A percentile compares a stretch with the other conserved stretches of the same genome.
Evolutionary conservation across 352 stramenopile species (phyloP).

Genomic region (Elongisporangium senticosum): DNA sequence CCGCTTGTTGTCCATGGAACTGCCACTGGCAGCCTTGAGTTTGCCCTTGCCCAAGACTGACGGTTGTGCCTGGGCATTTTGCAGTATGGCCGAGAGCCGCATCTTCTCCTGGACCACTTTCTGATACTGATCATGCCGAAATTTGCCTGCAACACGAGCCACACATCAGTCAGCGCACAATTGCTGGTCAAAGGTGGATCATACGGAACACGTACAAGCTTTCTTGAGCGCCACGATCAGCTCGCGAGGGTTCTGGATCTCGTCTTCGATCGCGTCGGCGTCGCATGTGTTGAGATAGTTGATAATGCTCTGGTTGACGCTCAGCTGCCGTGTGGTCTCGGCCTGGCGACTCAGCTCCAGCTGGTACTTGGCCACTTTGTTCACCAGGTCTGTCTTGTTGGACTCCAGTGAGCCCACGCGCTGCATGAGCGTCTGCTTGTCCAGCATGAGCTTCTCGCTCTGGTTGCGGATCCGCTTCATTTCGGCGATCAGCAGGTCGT

Average conservation of each 20-base stretch:
- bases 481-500: slow-evolving; percentile 51
- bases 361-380: slow-evolving; percentile 74
- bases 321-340: slow-evolving; percentile 35
- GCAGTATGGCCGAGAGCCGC: slow-evolving; percentile 63
- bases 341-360: slow-evolving; percentile 61
- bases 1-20: slow-evolving; percentile 22
- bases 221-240: slow-evolving; percentile 78
- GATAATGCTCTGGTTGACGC: slow-evolving; percentile 71
- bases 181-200: neutral
- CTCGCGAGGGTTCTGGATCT: slow-evolving; percentile 73
- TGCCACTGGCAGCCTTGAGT: slow-evolving; percentile 13
- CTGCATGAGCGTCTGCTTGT: slow-evolving; percentile 60
- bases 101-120: slow-evolving; percentile 78
- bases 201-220: slow-evolving; percentile 37
- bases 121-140: slow-evolving; percentile 78
- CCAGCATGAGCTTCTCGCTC: slow-evolving; percentile 52
- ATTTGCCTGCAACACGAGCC: slow-evolving; percentile 24
- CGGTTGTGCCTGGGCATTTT: slow-evolving; percentile 22
- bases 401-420: slow-evolving; percentile 38
- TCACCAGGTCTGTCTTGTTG: slow-evolving; percentile 50
- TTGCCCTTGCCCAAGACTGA: slow-evolving; percentile 24
- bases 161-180: neutral
- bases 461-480: slow-evolving; percentile 52
- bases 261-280: slow-evolving; percentile 55
- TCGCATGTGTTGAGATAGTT: slow-evolving; percentile 72